Conservation (phyloP, 352 stramenopile genomes). For the Phytophthora cajani region DNA sequence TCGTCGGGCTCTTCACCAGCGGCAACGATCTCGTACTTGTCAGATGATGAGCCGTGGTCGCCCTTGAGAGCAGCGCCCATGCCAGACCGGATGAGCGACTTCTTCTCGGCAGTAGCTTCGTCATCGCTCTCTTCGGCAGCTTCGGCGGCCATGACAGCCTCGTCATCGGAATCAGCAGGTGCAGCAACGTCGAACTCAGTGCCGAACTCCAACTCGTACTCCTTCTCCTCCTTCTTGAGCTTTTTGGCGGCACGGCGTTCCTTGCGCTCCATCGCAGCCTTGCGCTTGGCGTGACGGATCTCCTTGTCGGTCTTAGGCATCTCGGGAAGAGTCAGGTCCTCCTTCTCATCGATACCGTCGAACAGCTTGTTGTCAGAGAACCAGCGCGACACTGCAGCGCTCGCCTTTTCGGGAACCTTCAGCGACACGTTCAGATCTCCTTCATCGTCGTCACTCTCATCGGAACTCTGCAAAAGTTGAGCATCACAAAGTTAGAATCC, state of each 20-base stretch:
- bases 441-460: slow-evolving; percentile 70
- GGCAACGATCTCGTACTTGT: slow-evolving; percentile 59
- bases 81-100: slow-evolving; percentile 84
- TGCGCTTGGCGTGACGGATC: slow-evolving; percentile 96
- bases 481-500: slow-evolving; percentile 1
- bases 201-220: slow-evolving; percentile 84
- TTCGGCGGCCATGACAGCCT: slow-evolving; percentile 40
- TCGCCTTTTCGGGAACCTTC: slow-evolving; percentile 84
- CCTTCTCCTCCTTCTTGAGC: slow-evolving; percentile 83
- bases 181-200: slow-evolving; percentile 73
- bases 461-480: slow-evolving; percentile 73
- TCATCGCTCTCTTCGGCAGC: slow-evolving; percentile 62
- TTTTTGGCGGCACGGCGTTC: slow-evolving; percentile 87
- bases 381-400: slow-evolving; percentile 78
- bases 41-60: slow-evolving; percentile 14
- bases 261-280: slow-evolving; percentile 93
- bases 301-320: slow-evolving; percentile 99
- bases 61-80: slow-evolving; percentile 75
- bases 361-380: slow-evolving; percentile 89
- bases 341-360: slow-evolving; percentile 71
- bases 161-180: slow-evolving; percentile 51
- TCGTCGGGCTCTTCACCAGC: slow-evolving; percentile 60
- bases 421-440: slow-evolving; percentile 74
- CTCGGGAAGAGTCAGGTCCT: slow-evolving; percentile 49
- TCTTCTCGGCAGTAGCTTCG: slow-evolving; percentile 68